Percentiles rank a stretch among this genome's conserved stretches.
Evolutionary conservation across 306 rosid genomes (phyloP).

Genomic region (Cicer pinnatifidum): DNA sequence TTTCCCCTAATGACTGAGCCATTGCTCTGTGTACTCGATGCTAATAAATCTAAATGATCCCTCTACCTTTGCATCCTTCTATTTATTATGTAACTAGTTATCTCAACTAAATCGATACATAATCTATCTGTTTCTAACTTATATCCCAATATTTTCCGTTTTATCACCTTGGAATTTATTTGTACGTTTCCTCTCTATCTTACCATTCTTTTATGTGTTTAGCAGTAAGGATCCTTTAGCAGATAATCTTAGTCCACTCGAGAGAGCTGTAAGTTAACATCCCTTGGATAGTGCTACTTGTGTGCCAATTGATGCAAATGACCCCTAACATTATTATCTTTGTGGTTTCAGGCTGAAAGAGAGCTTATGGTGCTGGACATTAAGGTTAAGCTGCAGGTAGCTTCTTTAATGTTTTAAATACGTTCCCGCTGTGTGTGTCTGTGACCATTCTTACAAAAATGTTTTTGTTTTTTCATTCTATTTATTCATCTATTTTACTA

Average conservation of each 20-base stretch:
- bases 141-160: not conserved
- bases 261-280: constrained; percentile 84
- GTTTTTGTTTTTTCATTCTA: constrained; percentile 22
- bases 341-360: constrained; percentile 85
- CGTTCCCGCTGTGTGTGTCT: constrained; percentile 4
- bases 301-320: constrained; percentile 34
- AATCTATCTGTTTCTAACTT: not conserved
- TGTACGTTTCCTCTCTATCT: constrained; percentile 42
- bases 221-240: constrained; percentile 74
- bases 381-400: constrained; percentile 96
- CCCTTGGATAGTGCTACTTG: constrained; percentile 38
- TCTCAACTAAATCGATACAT: constrained; percentile 2
- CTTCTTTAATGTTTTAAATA: constrained; percentile 36
- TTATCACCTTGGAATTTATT: constrained; percentile 22
- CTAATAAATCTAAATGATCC: constrained; percentile 5
- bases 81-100: constrained; percentile 10
- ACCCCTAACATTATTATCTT: constrained; percentile 29
- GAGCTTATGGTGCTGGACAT: constrained; percentile 97
- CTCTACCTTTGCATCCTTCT: constrained; percentile 18
- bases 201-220: constrained; percentile 60
- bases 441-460: not conserved
- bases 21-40: not conserved
- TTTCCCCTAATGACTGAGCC: constrained; percentile 28
- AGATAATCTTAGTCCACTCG: constrained; percentile 80
- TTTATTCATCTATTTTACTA: not conserved